Evolutionary conservation across 2,329 filamentous ascomycete species (phyloP), one percentile per base, ranked within the genome.

Genomic region (Xylariaceae sp.): DNA sequence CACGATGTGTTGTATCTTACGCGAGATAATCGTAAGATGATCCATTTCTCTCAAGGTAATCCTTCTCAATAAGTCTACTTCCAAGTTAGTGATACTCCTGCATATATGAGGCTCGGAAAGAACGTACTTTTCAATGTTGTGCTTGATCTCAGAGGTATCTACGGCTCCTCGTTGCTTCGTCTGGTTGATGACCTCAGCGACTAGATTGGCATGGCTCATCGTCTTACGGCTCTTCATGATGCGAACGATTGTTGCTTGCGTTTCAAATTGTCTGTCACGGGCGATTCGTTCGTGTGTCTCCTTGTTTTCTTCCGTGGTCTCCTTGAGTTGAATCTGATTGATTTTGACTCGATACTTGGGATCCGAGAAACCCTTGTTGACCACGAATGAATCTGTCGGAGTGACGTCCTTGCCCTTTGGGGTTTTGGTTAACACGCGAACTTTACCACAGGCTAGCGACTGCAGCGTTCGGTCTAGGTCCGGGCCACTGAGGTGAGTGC

Each of bases 241-340:
- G 19, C 94, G 79, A 58, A 99, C 94, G 67, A 99, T 95, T 0
- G 94, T 92, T 0, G 94, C 94, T 71, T 99, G 94, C 0, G 91
- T 96, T 74, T 99, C 95, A 66, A 95, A 96, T 67, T 96, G 90
- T 49, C 94, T 79, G 68, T 99, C 94, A 50, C 88, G 87, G 0
- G 86, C 86, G 3, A 99, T 89, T 43, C 90, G 83, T 71, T 96
- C 87, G 71, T 97, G 91, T 1, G 91, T 97, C 64, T 88, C 89
- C 72, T 91, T 88, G 73, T 96, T 96, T 73, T 99, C 94, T 67
- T 92, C 88, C 65, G 88, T 88, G 0, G 94, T 97, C 74, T 99
- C 94, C 73, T 94, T 95, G 49, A 96, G 81, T 73, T 99, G 94
- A 64, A 99, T 94, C 73, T 96, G 92, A 74, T 97, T 99, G 76